These are phyloP conservation scores for Yarrowia phangngaensis DNA, from an alignment of 805 yeast species.

Conservation along the genomic window DNA sequence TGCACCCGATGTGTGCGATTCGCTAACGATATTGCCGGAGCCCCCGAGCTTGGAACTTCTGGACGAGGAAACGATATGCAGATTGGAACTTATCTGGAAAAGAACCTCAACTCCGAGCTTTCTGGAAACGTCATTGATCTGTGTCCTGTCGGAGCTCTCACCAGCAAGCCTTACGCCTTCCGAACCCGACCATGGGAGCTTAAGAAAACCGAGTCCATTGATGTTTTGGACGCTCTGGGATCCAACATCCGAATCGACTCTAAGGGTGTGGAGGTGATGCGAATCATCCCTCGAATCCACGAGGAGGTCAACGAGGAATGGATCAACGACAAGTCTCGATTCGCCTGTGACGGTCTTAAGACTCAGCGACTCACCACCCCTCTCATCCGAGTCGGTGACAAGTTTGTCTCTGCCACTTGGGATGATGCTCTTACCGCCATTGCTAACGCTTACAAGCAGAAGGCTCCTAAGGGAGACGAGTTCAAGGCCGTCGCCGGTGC, in stretches of 20 bases:
- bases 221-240: conserved; percentile 79
- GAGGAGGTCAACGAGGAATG: conserved; percentile 88
- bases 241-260: conserved; percentile 81
- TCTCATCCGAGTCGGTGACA: conserved; percentile 63
- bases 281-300: conserved; percentile 79
- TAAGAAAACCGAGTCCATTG: conserved; percentile 81
- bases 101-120: conserved; percentile 78
- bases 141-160: conserved; percentile 90
- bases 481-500: conserved; percentile 81
- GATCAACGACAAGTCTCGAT: conserved; percentile 84
- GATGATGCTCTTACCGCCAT: conserved; percentile 74
- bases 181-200: conserved; percentile 92
- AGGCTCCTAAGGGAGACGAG: conserved; percentile 63
- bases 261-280: conserved; percentile 81
- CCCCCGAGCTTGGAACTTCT: conserved; percentile 82
- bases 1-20: conserved; percentile 89
- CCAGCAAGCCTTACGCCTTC: conserved; percentile 88
- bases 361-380: conserved; percentile 84
- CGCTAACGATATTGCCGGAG: conserved; percentile 87
- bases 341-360: conserved; percentile 79
- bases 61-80: conserved; percentile 93
- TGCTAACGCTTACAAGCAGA: conserved; percentile 54
- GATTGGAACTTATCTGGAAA: conserved; percentile 82
- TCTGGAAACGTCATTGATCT: conserved; percentile 83
- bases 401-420: conserved; percentile 76